Evolutionary conservation across 768 basidiomycete genomes (phyloP), one percentile per base, ranked within the genome.

Genomic region (Termitomyces sp.): DNA sequence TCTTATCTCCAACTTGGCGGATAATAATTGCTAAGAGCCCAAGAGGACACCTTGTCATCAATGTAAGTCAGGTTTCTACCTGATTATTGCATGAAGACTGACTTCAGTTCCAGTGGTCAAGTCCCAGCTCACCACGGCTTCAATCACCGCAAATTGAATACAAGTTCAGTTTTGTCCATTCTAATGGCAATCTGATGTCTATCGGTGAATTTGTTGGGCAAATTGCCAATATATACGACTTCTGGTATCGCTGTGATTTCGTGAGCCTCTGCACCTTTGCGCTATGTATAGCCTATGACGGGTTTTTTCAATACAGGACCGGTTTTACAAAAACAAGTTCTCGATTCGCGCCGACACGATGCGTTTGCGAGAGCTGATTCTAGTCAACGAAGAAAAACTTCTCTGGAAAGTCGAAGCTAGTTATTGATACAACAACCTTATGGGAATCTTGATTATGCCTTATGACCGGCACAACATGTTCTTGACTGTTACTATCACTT

Each of bases 151-250:
- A 55, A 32, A 19, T 44, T 7, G 38, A 37, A 24, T 55, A 55
- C 57, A 32, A 37, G 17, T 50, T 58, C 34, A 51, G 22, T 4
- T 58, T 58, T 34, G 32, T 38, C 11, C 34, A 24, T 19, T 1
- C 24, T 2, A 44, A 40, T 17, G 38, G 40, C 1, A 34, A 2
- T 10, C 3, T 35, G 1, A 32, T 55, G 28, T 51, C 30, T n/a
- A 10, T 51, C 17, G 53, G 48, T 19, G 48, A 58, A 38, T 55
- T 58, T 19, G 45, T 45, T 3, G 51, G 37, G 19, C 53, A 55
- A 22, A 50, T 58, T 22, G 49, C 50, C 3, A 22, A 58, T 14
- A 52, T 55, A n/a, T 55, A 40, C 32, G 49, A 55, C 7, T 55
- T 45, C 14, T 58, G 54, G 53, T 48, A 37, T 37, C 34, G 47